Conservation (phyloP, 1,139 yeast species). For the Debaryomyces sp. region DNA sequence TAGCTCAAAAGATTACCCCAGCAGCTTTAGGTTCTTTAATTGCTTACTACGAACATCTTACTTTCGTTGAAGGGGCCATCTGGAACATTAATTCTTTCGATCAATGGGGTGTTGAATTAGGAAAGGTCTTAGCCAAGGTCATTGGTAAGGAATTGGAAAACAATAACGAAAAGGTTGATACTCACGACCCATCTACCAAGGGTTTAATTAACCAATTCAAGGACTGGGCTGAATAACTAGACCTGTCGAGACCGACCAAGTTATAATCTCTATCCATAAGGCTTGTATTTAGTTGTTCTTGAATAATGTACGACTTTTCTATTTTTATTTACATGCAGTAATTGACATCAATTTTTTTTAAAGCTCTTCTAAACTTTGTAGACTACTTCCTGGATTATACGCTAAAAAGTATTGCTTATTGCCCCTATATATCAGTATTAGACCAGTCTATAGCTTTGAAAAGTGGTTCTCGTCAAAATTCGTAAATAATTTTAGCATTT, state of each 20-base stretch:
- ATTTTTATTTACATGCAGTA: background rate
- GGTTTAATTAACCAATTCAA: conserved; percentile 94
- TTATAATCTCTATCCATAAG: background rate
- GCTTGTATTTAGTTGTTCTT: background rate
- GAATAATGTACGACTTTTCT: conserved; percentile 1
- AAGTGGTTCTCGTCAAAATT: background rate
- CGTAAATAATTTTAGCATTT: background rate
- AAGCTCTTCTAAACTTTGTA: background rate
- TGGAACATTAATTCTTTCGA: conserved; percentile 99
- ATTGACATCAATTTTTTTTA: conserved; percentile 1
- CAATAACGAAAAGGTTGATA: conserved; percentile 47
- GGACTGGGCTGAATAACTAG: conserved; percentile 60
- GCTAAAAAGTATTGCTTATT: background rate
- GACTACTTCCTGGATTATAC: background rate
- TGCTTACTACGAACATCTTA: conserved; percentile 95
- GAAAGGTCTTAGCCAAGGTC: conserved; percentile 95
- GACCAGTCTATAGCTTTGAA: background rate
- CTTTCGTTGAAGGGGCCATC: conserved; percentile 97
- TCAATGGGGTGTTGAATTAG: conserved; percentile 99
- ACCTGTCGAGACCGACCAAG: background rate
- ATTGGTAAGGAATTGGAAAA: conserved; percentile 86
- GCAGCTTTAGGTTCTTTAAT: conserved; percentile 94
- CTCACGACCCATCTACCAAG: conserved; percentile 90
- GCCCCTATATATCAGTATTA: conserved; percentile 6
- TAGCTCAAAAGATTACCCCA: conserved; percentile 95